Evolutionary conservation across 2,329 filamentous ascomycete genomes (phyloP), one percentile per base, ranked within the genome.

Genomic region (Thelonectria rubi): DNA sequence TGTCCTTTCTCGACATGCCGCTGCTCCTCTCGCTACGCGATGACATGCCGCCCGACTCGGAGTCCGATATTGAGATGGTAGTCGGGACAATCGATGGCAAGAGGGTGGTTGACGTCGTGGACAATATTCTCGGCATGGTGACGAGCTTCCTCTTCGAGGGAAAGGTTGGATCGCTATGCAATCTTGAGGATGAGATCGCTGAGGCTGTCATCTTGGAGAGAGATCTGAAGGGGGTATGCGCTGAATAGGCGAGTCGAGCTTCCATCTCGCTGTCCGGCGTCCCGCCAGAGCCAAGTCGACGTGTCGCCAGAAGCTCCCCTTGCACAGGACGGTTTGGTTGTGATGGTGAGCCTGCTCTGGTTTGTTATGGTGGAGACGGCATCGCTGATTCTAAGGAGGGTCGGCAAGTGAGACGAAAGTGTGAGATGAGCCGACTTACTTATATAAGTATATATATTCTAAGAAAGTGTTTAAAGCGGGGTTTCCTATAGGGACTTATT

Each of bases 1-100:
- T 55, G 48, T 54, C 62, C n/a, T 64, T 62, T 49, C 20, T 48
- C 9, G 62, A 64, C 47, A 5, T 59, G 11, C 59, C 62, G 12
- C 42, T 64, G 26, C 20, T 64, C 67, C 17, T 72, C 63, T 55
- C 55, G 10, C 24, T 63, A 32, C 40, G 45, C 5, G 20, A 51
- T 42, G 50, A 58, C 34, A 3, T 58, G 12, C 43, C 59, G 26
- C 49, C 59, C 3, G 24, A 45, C 21, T 20, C 45, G 18, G n/a
- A 54, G 15, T 14, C 51, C 2, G 14, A 7, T 21, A 18, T 54
- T 20, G 37, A 14, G 21, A 10, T 4, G 37, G 32, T 17, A 17
- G 17, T 60, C 43, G 58, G 58, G 30, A 32, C 45, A 7, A 51
- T 56, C 37, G 45, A 50, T 21, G 58, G 45, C 26, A 60, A 37